A percentile compares a stretch with the other conserved stretches of the same genome.
These are phyloP conservation scores for Asclepias syriaca DNA, from an alignment of 257 asterid genomes.

Conservation along the genomic window DNA sequence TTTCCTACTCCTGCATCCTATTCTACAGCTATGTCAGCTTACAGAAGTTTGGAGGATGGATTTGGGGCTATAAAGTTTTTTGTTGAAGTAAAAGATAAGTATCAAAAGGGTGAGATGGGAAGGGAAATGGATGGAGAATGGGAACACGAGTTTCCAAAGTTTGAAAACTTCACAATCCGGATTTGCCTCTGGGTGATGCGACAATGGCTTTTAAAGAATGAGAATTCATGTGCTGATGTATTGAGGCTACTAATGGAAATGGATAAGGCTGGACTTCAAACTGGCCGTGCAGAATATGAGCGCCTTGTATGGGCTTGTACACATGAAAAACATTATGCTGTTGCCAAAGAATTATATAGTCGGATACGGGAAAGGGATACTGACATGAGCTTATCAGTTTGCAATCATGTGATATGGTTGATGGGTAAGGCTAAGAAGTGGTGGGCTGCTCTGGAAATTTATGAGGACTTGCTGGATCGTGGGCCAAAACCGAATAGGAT, in stretches of 20 bases:
- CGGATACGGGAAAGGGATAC: slow-evolving; percentile 60
- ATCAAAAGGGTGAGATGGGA: slow-evolving; percentile 52
- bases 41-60: slow-evolving; percentile 70
- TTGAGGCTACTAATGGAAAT: slow-evolving; percentile 60
- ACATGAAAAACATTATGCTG: slow-evolving; percentile 59
- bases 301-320: slow-evolving; percentile 91
- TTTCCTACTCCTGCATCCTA: slow-evolving; percentile 77
- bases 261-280: slow-evolving; percentile 55
- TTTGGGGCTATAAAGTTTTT: slow-evolving; percentile 65
- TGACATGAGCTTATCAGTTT: slow-evolving; percentile 73
- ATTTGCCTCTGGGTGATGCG: slow-evolving; percentile 80
- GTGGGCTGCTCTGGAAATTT: slow-evolving; percentile 98
- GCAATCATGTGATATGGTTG: slow-evolving; percentile 90
- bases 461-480: slow-evolving; percentile 76
- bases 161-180: slow-evolving; percentile 56
- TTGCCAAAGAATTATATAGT: slow-evolving; percentile 71
- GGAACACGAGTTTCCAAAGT: slow-evolving; percentile 58
- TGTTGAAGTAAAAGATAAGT: slow-evolving; percentile 35
- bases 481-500: slow-evolving; percentile 84
- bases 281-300: slow-evolving; percentile 49
- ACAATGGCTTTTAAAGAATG: slow-evolving; percentile 56
- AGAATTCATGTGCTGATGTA: slow-evolving; percentile 41
- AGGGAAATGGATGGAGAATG: slow-evolving; percentile 43
- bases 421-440: slow-evolving; percentile 94
- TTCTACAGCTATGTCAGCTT: slow-evolving; percentile 66